Conservation (phyloP, 2,329 filamentous ascomycete species). For the Colletotrichum costaricense region DNA sequence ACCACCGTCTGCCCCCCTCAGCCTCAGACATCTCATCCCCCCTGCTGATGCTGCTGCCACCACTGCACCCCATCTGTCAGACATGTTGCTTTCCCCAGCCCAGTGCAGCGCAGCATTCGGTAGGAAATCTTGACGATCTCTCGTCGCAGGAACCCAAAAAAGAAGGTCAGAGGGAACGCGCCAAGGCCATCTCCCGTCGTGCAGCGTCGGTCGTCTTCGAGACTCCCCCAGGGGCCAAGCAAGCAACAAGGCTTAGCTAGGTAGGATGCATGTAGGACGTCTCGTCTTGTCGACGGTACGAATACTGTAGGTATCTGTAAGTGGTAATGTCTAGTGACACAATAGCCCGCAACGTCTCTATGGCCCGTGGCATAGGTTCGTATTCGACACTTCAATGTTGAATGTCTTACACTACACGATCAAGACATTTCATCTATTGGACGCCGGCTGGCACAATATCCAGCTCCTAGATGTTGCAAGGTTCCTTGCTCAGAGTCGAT, state of each 20-base stretch:
- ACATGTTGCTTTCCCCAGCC: neutral
- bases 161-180: slow-evolving; percentile 12
- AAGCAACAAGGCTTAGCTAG: neutral
- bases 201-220: slow-evolving; percentile 4
- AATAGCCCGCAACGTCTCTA: neutral
- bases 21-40: neutral
- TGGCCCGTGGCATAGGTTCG: neutral
- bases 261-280: neutral
- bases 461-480: slow-evolving; percentile 19
- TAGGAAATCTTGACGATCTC: slow-evolving; percentile 4
- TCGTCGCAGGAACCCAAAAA: slow-evolving; percentile 11
- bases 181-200: slow-evolving; percentile 28
- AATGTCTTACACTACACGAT: neutral
- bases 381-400: neutral
- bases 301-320: neutral
- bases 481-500: slow-evolving; percentile 5
- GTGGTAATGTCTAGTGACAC: neutral
- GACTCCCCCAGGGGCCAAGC: neutral
- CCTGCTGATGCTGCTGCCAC: neutral
- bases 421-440: slow-evolving; percentile 8
- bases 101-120: slow-evolving; percentile 4
- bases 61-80: neutral
- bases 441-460: slow-evolving; percentile 18
- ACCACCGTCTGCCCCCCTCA: slow-evolving; percentile 1
- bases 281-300: neutral